These are phyloP conservation scores for Tympanopsis confertula DNA, from an alignment of 2,329 filamentous ascomycete species.

Conservation along the genomic window DNA sequence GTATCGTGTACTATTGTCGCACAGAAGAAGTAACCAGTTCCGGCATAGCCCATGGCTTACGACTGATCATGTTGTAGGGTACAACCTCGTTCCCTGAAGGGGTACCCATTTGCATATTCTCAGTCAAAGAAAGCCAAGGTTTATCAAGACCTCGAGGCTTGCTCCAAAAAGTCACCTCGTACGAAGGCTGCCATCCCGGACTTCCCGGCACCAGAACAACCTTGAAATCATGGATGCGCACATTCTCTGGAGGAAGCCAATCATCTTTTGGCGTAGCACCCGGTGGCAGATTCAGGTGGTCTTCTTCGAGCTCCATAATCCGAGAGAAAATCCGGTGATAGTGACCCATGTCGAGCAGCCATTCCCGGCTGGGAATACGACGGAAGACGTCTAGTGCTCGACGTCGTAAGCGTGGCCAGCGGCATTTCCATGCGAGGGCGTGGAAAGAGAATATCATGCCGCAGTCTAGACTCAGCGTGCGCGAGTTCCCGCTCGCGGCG, in stretches of 20 bases:
- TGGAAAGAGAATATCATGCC: constrained; percentile 9
- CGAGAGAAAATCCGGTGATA: constrained; percentile 1
- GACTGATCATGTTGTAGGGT: no score
- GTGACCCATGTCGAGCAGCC: constrained; percentile 5
- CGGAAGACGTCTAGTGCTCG: constrained; percentile 7
- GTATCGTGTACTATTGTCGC: no score
- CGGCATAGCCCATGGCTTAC: no score
- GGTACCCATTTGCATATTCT: no score
- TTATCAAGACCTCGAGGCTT: no score
- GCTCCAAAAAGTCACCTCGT: no score
- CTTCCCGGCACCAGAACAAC: no score
- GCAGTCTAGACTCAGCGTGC: constrained; percentile 6
- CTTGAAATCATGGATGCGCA: not conserved
- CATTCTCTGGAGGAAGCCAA: not conserved
- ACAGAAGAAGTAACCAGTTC: no score
- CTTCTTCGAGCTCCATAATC: not conserved
- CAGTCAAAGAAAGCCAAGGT: no score
- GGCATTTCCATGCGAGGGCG: constrained; percentile 10
- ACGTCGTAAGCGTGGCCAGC: constrained; percentile 9
- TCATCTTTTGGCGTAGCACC: not conserved
- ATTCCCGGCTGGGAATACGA: constrained; percentile 6
- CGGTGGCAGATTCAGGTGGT: not conserved
- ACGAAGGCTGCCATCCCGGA: no score
- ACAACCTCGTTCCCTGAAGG: no score
- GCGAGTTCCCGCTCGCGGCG: constrained; percentile 2